Evolutionary conservation across 306 rosid genomes (phyloP), one percentile per base, ranked within the genome.

Genomic region (Vicia sativa): DNA sequence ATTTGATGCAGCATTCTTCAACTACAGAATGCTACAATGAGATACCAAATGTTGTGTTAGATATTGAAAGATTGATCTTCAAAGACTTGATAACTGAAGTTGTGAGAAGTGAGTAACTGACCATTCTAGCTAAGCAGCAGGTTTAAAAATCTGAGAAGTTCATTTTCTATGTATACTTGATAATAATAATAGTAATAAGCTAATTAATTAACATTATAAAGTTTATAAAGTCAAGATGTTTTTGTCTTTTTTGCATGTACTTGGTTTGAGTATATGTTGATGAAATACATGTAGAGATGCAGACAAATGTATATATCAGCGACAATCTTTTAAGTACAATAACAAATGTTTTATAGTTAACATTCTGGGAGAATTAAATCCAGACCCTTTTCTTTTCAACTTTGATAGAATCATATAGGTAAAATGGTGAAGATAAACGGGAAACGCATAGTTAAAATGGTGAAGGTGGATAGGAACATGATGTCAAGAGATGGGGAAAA

Each of bases 61-160:
- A 84, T 64, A 71, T 95, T 12, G 99, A 95, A 73, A 68, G 97
- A 80, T 79, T 82, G 89, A 95, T 95, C 82, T 95, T 90, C 65
- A 95, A 90, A 62, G 99, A 91, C 75, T 74, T 95, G 79, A 85
- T 95, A 78, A 95, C 91, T 14, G 99, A 95, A 63, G 41, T 82
- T 74, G 87, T 85, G 67, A 78, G 68, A 54, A 57, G 68, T 49
- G 88, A 81, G 68, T 65, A 76, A 79, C 67, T 62, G 77, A 80
- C 77, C 62, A 62, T 60, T 76, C 82, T 3, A 84, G 84, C n/a
- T n/a, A n/a, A n/a, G n/a, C n/a, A 65, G 73, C 55, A 68, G 68
- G 60, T 64, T 68, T 74, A 35, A n/a, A n/a, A n/a, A 67, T 73
- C 11, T 77, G 70, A 49, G 18, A 34, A 48, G 53, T 57, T 46